These are phyloP conservation scores for Boehmeria nivea DNA, from an alignment of 306 rosid genomes.

Conservation along the genomic window DNA sequence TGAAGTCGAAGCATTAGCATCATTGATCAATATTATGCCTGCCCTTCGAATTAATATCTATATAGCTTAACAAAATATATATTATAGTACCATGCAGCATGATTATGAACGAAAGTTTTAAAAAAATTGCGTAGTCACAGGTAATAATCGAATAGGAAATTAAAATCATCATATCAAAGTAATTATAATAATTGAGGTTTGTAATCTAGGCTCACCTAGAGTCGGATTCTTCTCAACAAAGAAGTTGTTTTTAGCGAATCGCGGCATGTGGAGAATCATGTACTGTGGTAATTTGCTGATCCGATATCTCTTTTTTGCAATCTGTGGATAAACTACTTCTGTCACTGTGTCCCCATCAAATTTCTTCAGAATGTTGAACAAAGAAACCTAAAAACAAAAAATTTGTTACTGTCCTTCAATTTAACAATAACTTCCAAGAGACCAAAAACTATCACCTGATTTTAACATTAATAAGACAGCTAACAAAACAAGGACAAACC, in stretches of 20 bases:
- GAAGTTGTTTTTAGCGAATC: constrained; percentile 92
- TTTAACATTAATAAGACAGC: not conserved
- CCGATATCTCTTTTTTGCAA: constrained; percentile 85
- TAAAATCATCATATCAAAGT: no score
- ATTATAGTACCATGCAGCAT: no score
- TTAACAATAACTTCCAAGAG: not conserved
- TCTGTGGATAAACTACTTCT: constrained; percentile 87
- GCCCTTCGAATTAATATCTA: no score
- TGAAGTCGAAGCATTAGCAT: no score
- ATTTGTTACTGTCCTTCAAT: no score
- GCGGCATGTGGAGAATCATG: constrained; percentile 82
- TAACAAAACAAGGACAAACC: not conserved
- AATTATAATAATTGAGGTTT: no score
- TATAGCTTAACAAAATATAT: no score
- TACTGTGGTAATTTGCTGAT: constrained; percentile 81
- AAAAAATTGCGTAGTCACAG: no score
- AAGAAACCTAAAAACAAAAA: constrained; percentile 69
- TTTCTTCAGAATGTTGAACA: constrained; percentile 89
- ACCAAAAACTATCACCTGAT: not conserved
- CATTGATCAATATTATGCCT: no score
- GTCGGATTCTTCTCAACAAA: constrained; percentile 98
- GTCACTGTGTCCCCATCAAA: constrained; percentile 91
- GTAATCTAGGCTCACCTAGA: constrained; percentile 33
- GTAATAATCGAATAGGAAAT: no score
- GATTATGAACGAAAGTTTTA: no score